Evolutionary conservation across 345 rosid species (phyloP), one percentile per base, ranked within the genome.

Genomic region (Gossypioides kirkii): DNA sequence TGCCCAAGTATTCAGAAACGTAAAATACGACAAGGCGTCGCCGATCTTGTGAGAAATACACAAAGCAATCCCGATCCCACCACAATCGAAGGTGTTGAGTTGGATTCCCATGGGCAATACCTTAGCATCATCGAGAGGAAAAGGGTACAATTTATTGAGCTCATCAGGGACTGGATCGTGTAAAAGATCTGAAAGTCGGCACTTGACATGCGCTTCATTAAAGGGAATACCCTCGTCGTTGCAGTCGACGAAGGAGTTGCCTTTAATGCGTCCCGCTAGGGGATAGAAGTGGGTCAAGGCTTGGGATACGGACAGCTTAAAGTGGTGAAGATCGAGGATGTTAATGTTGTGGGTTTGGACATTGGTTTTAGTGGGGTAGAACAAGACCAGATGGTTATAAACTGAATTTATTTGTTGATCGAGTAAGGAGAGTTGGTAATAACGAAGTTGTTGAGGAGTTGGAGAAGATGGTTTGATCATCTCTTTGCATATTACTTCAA

Each of bases 21-120:
- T 22, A 3, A 69, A 69, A 17, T 8, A 69, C 2, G 72, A 69
- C 2, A 50, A 20, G 12, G 46, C 72, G 17, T 50, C 72, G 20
- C 23, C 72, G 3, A 69, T 52, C 28, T 50, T 50, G 60, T 69
- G 72, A 14, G 72, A 69, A 28, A 69, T 49, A 18, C 72, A 69
- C 42, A 50, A 10, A 14, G 60, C 72, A 28, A 69, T 69, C 8
- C 45, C 60, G 4, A 69, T n/a, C 4, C 72, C 72, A 16, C 72
- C 72, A 3, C 60, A 69, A 5, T 36, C 25, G 12, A 69, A 69
- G 5, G 10, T 9, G n/a, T 69, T 69, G 25, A 69, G 12, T 20
- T 69, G 72, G 60, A 50, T 52, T 18, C 60, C 72, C 5, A 69
- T 12, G 2, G 59, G 59, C 4, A 52, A 0, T 26, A 16, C 60